Conservation (phyloP, 2,329 filamentous ascomycete species). For the Botrytis squamosa region DNA sequence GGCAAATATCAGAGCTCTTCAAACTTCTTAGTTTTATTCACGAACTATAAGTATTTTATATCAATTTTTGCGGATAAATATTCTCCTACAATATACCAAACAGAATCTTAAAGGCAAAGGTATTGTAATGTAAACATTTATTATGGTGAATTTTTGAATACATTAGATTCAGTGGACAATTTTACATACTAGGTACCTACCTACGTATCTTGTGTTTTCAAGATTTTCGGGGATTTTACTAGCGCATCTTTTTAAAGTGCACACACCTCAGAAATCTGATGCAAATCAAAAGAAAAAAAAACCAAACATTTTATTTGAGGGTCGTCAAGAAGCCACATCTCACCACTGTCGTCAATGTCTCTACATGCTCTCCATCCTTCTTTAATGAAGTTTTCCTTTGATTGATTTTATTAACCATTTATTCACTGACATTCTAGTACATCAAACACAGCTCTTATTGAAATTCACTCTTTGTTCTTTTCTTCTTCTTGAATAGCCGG, state of each 20-base stretch:
- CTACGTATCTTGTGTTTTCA: not conserved
- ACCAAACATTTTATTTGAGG: not conserved
- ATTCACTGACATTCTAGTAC: constrained; percentile 5
- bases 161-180: not conserved
- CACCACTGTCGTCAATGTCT: constrained; percentile 17
- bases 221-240: not conserved
- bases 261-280: constrained; percentile 12
- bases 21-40: not conserved
- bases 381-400: constrained; percentile 21
- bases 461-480: not conserved
- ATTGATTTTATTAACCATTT: constrained; percentile 12
- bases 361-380: constrained; percentile 30
- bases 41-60: not conserved
- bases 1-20: not conserved
- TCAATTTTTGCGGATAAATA: not conserved
- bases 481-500: not conserved
- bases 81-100: not conserved
- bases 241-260: not conserved
- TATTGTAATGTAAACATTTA: not conserved
- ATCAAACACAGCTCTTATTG: not conserved
- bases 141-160: not conserved
- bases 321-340: constrained; percentile 24
- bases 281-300: not conserved
- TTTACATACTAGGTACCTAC: not conserved
- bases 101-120: not conserved